Percentiles rank a stretch among this genome's conserved stretches.
Conservation (phyloP, 208 protist species). For the Cochliopodium minus region DNA sequence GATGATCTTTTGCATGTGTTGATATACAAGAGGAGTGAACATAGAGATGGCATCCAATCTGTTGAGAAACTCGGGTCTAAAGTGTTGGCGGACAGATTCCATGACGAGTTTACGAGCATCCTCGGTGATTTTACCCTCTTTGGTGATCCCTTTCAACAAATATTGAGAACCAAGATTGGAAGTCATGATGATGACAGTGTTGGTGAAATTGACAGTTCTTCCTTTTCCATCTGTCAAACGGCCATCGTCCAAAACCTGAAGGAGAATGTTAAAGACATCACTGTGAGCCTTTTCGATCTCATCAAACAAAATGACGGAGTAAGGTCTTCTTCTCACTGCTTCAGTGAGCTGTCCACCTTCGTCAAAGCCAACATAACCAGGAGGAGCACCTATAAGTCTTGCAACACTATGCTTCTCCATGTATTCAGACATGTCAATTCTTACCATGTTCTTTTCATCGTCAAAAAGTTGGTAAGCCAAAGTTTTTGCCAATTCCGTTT, state of each 20-base stretch:
- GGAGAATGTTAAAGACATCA: conserved; percentile 81
- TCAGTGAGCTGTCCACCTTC: conserved; percentile 94
- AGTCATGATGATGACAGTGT: conserved; percentile 92
- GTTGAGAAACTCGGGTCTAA: conserved; percentile 13
- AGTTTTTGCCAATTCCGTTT: conserved; percentile 87
- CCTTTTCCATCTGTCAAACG: conserved; percentile 89
- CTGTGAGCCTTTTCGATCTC: conserved; percentile 97
- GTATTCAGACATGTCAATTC: conserved; percentile 97
- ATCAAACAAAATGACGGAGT: conserved; percentile 92
- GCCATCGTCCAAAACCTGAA: conserved; percentile 95
- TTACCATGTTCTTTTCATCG: conserved; percentile 77
- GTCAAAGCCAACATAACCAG: conserved; percentile 95
- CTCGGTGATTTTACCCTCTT: conserved; percentile 26
- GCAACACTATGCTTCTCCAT: conserved; percentile 84
- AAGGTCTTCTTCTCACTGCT: conserved; percentile 83
- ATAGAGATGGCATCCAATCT: conserved; percentile 9
- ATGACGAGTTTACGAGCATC: not conserved
- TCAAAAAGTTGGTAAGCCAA: conserved; percentile 84
- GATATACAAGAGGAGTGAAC: conserved; percentile 1
- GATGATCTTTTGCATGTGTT: conserved; percentile 34
- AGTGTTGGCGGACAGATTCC: not conserved
- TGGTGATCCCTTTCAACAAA: conserved; percentile 49
- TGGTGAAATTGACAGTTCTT: conserved; percentile 84
- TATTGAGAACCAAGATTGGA: conserved; percentile 75
- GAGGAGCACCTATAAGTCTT: conserved; percentile 87